Evolutionary conservation across 495 filamentous ascomycete genomes (phyloP).

Genomic region (Podospora conica): DNA sequence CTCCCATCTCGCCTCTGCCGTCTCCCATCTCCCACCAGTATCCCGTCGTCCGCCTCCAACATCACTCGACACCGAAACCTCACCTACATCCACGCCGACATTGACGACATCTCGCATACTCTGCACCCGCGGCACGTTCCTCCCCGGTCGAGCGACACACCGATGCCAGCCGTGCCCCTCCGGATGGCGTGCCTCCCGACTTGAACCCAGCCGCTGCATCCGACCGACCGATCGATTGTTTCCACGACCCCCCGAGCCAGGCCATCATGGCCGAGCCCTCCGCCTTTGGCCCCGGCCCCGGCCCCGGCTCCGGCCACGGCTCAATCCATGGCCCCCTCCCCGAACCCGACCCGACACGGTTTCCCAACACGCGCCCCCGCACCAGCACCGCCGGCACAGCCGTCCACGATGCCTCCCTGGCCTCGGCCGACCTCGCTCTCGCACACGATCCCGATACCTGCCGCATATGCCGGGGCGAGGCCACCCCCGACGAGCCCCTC

Average conservation of each 20-base stretch:
- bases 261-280: not conserved
- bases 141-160: not conserved
- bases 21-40: not conserved
- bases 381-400: slow-evolving; percentile 2
- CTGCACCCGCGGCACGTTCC: not conserved
- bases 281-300: slow-evolving; percentile 5
- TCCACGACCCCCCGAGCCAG: not conserved
- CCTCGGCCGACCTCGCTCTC: not conserved
- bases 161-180: not conserved
- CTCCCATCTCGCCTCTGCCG: not conserved
- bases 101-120: not conserved
- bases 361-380: slow-evolving; percentile 25
- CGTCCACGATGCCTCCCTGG: not conserved
- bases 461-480: slow-evolving; percentile 91
- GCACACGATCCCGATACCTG: slow-evolving; percentile 67
- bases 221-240: not conserved
- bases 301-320: not conserved
- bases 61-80: not conserved
- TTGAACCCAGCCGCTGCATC: not conserved
- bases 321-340: not conserved
- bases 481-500: slow-evolving; percentile 72
- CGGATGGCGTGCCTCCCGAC: not conserved
- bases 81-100: not conserved
- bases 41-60: not conserved
- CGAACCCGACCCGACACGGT: slow-evolving; percentile 18